phyloP scores from a whole-genome alignment of 192 early-diverging fungal genomes.

The Coemansia sp. region DNA sequence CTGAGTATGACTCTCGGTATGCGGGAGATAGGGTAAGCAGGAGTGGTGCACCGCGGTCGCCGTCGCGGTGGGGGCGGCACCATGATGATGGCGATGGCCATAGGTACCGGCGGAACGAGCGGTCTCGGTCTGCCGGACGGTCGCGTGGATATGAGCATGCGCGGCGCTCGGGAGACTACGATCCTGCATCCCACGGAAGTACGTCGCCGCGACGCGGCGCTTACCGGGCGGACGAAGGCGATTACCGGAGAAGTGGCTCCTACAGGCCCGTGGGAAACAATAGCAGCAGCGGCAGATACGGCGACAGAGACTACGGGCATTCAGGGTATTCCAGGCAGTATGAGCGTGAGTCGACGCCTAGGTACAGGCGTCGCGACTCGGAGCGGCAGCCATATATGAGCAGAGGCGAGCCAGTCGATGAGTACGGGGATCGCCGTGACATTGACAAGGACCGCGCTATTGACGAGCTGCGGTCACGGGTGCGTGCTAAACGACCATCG shows the following conservation, averaged over 20 bases:
- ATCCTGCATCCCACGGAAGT: constrained; percentile 1
- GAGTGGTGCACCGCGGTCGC: constrained; percentile 4
- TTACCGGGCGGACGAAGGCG: constrained; percentile 17
- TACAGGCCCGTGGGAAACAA: constrained; percentile 15
- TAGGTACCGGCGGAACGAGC: constrained; percentile 2
- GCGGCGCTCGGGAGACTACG: constrained; percentile 9
- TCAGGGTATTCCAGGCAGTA: constrained; percentile 28
- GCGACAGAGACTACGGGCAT: constrained; percentile 19
- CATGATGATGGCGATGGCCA: constrained; percentile 11
- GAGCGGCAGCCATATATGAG: constrained; percentile 23
- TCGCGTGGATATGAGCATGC: constrained; percentile 20
- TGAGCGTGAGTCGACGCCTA: constrained; percentile 28
- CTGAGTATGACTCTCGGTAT: constrained; percentile 19
- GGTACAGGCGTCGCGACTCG: constrained; percentile 39
- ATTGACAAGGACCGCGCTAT: constrained; percentile 49
- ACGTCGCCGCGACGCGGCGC: constrained; percentile 17
- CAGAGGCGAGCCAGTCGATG: constrained; percentile 20
- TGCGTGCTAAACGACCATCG: constrained; percentile 17
- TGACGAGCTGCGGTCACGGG: constrained; percentile 44
- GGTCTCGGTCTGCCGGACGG: constrained; percentile 20
- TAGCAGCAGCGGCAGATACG: constrained; percentile 25
- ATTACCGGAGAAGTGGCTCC: constrained; percentile 14
- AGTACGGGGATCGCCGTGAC: constrained; percentile 23
- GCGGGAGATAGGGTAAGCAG: neutral
- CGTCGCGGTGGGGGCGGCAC: constrained; percentile 8